Base-by-base conservation (phyloP, 1,284 basidiomycete genomes). In the Mycena sp. region DNA sequence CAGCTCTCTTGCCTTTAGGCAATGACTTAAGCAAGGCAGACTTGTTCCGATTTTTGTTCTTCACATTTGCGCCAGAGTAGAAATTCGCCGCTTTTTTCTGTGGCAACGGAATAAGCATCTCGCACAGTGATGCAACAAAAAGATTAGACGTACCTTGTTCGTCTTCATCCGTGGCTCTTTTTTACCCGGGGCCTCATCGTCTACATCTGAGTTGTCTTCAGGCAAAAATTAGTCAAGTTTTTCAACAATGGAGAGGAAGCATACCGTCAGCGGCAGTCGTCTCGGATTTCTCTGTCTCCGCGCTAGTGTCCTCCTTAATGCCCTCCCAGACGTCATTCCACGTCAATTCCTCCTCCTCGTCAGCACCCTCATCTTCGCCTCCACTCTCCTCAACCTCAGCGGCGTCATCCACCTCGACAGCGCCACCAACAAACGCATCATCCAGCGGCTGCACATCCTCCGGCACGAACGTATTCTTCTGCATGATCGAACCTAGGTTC, bases 61-160 rank as follows among this genome's bases (percentile, higher is more conserved):
- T 96, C 73, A 96, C 94, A 72, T 96, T 96, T 2, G 92, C 86
- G 49, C 75, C 84, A 7, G 91, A 89, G 81, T 95, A 98, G 83
- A 96, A 99, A 81, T 99, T 99, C 63, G 86, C 85, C 17, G 94
- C 88, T 79, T 95, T 96, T 81, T 89, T 91, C 92, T 93, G 71
- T n/a, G n/a, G 43, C 43, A 40, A 12, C 49, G 6, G 41, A 59
- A 53, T 55, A 23, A 58, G 50, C 26, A n/a, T 49, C 21, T 21
- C 29, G 28, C n/a, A 25, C 12, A 29, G 26, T 25, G 38, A 58
- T 21, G 10, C 12, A 51, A 37, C n/a, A n/a, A n/a, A n/a, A n/a
- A 65, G 29, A 56, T 17, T 62, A 58, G 19, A 28, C n/a, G n/a
- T 72, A 86, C 89, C 80, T 97, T 98, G 82, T 90, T 94, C 2